phyloP scores from a whole-genome alignment of 2,329 filamentous ascomycete species.

The Alternaria panax region DNA sequence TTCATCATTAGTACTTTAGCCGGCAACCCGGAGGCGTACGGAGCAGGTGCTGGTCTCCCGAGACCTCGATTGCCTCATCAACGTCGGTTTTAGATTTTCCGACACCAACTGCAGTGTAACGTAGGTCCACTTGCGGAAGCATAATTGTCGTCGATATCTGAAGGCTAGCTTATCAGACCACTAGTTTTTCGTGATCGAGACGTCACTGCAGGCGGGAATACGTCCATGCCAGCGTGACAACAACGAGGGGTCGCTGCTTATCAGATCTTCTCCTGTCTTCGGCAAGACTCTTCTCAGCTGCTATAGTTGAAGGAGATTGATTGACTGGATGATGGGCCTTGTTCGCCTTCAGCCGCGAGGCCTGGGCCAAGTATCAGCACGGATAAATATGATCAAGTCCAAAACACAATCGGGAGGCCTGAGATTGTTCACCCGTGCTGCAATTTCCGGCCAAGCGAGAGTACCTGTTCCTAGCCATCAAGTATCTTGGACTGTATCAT shows the following conservation, averaged over 20 bases:
- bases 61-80: constrained; percentile 2
- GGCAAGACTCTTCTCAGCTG: background rate
- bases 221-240: background rate
- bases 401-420: background rate
- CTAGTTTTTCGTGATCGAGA: background rate
- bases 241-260: background rate
- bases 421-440: background rate
- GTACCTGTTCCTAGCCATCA: background rate
- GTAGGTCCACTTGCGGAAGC: constrained; percentile 4
- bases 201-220: background rate
- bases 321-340: background rate
- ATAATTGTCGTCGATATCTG: background rate
- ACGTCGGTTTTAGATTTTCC: constrained; percentile 14
- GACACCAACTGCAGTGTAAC: constrained; percentile 12
- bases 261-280: background rate
- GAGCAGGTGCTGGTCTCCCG: constrained; percentile 2
- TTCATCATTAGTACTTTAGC: constrained; percentile 12
- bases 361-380: background rate
- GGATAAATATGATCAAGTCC: background rate
- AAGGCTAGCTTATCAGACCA: background rate
- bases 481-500: background rate
- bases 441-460: background rate
- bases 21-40: constrained; percentile 10
- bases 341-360: background rate
- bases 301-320: background rate